A percentile compares a stretch with the other conserved stretches of the same genome.
phyloP scores from a whole-genome alignment of 177 flowering plant species.

The Vitis hybrid region DNA sequence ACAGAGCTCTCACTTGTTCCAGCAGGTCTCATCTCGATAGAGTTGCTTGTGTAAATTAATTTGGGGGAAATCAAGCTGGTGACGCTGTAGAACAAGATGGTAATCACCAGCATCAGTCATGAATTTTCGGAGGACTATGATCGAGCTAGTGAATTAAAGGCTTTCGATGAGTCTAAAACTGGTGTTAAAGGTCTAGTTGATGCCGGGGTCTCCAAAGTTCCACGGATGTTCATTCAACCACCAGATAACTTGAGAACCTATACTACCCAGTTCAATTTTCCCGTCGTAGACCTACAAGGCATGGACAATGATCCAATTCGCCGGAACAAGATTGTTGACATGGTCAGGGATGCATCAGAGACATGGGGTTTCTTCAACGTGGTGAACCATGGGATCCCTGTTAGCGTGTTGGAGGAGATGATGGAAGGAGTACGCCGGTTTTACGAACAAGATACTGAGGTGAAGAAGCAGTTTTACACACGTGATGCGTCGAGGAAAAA shows the following conservation, averaged over 20 bases:
- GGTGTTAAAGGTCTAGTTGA: conserved; percentile 34
- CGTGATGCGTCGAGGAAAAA: conserved; percentile 7
- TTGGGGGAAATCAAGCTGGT: no score
- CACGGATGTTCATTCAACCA: conserved; percentile 16
- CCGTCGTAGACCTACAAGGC: conserved; percentile 20
- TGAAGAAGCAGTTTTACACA: conserved; percentile 17
- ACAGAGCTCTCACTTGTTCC: no score
- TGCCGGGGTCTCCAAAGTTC: conserved; percentile 18
- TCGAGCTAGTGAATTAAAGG: not conserved
- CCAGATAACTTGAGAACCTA: not conserved
- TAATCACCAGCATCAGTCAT: no score
- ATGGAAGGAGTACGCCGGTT: conserved; percentile 15
- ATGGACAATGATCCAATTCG: not conserved
- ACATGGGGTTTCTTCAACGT: conserved; percentile 25
- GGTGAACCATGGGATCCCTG: conserved; percentile 24
- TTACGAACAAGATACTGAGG: conserved; percentile 19
- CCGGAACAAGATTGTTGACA: conserved; percentile 14
- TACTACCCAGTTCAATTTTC: conserved; percentile 7
- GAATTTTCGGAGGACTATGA: no score
- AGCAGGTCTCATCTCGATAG: no score
- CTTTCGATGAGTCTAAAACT: conserved; percentile 25
- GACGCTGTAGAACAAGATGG: no score
- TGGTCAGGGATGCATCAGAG: conserved; percentile 15
- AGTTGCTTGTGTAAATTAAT: no score
- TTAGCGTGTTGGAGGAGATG: conserved; percentile 22